Conservation (phyloP, 192 early-diverging fungal species). For the Gryganskiella cystojenkinii region DNA sequence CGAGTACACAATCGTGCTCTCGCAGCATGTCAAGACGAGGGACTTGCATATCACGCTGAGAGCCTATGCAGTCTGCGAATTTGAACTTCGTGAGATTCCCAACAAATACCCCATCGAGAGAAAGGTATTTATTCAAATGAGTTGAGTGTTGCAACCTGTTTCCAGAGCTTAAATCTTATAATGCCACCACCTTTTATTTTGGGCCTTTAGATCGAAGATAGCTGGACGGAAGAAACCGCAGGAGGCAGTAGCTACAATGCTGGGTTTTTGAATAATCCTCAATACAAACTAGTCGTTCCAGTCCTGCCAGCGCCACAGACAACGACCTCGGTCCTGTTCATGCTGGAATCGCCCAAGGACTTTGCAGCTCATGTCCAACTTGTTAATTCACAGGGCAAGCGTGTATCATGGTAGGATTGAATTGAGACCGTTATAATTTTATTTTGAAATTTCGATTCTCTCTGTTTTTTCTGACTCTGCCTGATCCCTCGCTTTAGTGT, state of each 20-base stretch:
- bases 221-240: conserved; percentile 80
- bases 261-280: conserved; percentile 82
- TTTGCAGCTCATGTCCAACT: conserved; percentile 76
- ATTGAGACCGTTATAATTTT: conserved; percentile 6
- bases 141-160: too few relatives aligned
- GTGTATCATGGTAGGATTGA: conserved; percentile 67
- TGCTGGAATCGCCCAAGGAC: conserved; percentile 75
- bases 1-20: conserved; percentile 82
- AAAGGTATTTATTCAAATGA: conserved; percentile 50
- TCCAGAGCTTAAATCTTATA: too few relatives aligned
- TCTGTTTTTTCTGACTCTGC: neutral
- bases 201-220: conserved; percentile 57
- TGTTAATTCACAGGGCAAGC: conserved; percentile 73
- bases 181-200: neutral
- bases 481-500: conserved; percentile 49
- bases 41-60: conserved; percentile 83
- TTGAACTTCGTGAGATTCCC: conserved; percentile 72
- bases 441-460: neutral
- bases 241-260: conserved; percentile 80
- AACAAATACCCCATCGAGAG: conserved; percentile 64
- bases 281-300: conserved; percentile 73
- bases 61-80: conserved; percentile 71
- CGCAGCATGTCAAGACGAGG: conserved; percentile 78
- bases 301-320: conserved; percentile 57
- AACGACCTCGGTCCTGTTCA: conserved; percentile 54